Conservation (phyloP, 257 asterid species). For the Vinca minor region DNA sequence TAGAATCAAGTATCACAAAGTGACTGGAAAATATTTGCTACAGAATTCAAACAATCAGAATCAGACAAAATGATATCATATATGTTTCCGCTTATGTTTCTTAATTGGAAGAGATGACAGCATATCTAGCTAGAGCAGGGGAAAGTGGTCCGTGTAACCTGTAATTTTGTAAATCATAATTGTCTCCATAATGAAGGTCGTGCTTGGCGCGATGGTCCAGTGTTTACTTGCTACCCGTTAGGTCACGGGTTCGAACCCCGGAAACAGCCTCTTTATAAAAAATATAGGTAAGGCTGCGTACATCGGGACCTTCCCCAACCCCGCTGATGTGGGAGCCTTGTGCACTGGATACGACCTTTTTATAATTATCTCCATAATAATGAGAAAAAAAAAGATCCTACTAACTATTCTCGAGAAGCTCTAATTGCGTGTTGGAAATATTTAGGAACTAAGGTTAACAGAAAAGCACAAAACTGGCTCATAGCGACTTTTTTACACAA, state of each 20-base stretch:
- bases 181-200: too few species aligned
- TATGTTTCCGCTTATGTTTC: background rate
- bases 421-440: background rate
- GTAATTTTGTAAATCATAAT: too few species aligned
- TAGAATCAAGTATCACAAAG: background rate
- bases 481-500: too few species aligned
- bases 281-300: too few species aligned
- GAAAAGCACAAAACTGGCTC: background rate
- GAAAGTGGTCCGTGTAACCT: background rate
- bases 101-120: background rate
- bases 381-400: background rate
- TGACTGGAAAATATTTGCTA: background rate
- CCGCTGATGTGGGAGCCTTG: too few species aligned
- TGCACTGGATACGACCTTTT: too few species aligned
- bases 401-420: background rate
- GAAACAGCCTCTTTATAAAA: too few species aligned
- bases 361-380: too few species aligned
- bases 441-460: background rate
- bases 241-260: too few species aligned
- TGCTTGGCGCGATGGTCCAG: too few species aligned
- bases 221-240: too few species aligned
- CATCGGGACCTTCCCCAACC: too few species aligned
- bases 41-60: background rate
- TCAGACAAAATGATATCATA: background rate
- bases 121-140: background rate